phyloP scores from a whole-genome alignment of 768 basidiomycete species.

The Fomitopsis serialis region DNA sequence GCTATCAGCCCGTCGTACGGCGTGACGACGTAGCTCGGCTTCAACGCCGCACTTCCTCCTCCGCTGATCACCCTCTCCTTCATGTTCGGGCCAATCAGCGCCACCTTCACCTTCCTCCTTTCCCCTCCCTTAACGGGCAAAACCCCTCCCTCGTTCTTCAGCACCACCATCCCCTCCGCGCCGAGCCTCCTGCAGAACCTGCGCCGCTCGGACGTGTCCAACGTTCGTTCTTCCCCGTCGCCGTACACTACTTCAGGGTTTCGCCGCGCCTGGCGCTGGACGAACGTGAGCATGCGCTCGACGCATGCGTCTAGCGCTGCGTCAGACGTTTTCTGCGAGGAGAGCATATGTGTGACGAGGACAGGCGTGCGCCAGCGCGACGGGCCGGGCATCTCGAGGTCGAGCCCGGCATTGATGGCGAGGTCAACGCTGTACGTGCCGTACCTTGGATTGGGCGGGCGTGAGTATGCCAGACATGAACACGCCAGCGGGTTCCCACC shows the following conservation, averaged over 20 bases:
- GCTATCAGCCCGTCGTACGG: conserved; percentile 55
- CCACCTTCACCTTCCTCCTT: conserved; percentile 37
- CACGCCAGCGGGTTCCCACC: conserved; percentile 21
- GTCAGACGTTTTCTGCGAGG: conserved; percentile 44
- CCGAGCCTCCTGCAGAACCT: conserved; percentile 52
- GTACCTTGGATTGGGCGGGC: conserved; percentile 21
- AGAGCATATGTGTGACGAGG: conserved; percentile 35
- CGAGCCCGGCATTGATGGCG: conserved; percentile 41
- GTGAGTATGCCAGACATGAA: background rate
- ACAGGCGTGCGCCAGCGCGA: conserved; percentile 34
- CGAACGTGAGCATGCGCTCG: conserved; percentile 44
- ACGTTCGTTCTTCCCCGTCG: conserved; percentile 52
- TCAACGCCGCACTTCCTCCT: conserved; percentile 70
- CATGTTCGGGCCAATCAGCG: conserved; percentile 66
- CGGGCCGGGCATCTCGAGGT: conserved; percentile 44
- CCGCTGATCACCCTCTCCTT: conserved; percentile 63
- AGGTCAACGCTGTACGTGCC: conserved; percentile 39
- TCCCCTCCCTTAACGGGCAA: conserved; percentile 43
- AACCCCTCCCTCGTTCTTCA: conserved; percentile 54
- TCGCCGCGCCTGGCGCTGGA: conserved; percentile 49
- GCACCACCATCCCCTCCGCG: conserved; percentile 57
- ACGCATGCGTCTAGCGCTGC: conserved; percentile 47
- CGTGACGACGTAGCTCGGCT: conserved; percentile 56
- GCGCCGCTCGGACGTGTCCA: conserved; percentile 46
- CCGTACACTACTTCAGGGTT: conserved; percentile 61